These are phyloP conservation scores for Piloderma croceum DNA, from an alignment of 768 basidiomycete species.

Conservation along the genomic window DNA sequence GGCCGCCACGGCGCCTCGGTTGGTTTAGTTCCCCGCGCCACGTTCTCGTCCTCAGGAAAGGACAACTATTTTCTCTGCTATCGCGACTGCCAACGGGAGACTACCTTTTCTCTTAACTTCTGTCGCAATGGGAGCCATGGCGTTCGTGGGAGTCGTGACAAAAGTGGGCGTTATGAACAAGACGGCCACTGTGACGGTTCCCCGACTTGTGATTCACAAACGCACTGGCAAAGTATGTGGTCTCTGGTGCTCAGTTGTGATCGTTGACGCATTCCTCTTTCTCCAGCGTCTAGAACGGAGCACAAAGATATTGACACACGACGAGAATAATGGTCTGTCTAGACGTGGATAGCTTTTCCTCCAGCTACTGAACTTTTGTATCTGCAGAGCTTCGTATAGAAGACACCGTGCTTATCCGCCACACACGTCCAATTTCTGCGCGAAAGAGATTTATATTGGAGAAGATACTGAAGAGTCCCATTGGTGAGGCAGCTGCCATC, in stretches of 20 bases:
- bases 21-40: too few relatives aligned
- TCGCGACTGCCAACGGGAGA: too few relatives aligned
- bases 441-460: constrained; percentile 73
- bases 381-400: constrained; percentile 54
- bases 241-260: too few relatives aligned
- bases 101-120: constrained; percentile 1
- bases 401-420: constrained; percentile 72
- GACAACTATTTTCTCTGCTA: too few relatives aligned
- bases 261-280: constrained; percentile 8
- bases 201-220: constrained; percentile 65
- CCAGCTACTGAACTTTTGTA: constrained; percentile 8
- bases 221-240: constrained; percentile 67
- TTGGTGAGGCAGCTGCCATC: constrained; percentile 46
- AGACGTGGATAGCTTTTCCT: constrained; percentile 7
- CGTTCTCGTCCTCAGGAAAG: too few relatives aligned
- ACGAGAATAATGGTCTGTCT: constrained; percentile 55
- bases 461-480: constrained; percentile 61
- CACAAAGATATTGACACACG: constrained; percentile 76
- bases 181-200: constrained; percentile 79
- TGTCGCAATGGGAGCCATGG: constrained; percentile 66
- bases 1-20: too few relatives aligned
- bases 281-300: constrained; percentile 68
- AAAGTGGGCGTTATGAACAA: constrained; percentile 82
- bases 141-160: constrained; percentile 68
- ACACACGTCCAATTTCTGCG: constrained; percentile 77